Evolutionary conservation across 257 asterid genomes (phyloP).

Genomic region (Plantago ovata): DNA sequence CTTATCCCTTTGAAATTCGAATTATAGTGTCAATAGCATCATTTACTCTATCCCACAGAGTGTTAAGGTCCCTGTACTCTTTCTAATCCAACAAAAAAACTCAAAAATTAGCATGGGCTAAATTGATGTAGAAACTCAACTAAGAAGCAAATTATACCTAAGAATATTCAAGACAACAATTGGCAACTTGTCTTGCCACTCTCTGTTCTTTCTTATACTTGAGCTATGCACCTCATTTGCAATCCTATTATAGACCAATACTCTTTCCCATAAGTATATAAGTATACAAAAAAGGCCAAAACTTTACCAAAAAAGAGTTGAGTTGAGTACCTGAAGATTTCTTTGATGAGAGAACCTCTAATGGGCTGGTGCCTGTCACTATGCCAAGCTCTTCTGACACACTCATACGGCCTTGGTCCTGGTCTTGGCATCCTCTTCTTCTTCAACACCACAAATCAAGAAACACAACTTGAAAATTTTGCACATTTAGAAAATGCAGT

Average conservation of each 20-base stretch:
- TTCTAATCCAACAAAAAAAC: too few relatives aligned
- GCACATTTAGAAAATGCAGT: too few relatives aligned
- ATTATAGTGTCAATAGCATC: conserved; percentile 80
- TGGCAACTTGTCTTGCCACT: conserved; percentile 92
- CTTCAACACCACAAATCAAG: too few relatives aligned
- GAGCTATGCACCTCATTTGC: conserved; percentile 70
- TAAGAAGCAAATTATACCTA: conserved; percentile 61
- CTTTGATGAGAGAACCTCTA: conserved; percentile 90
- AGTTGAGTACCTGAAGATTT: conserved; percentile 67
- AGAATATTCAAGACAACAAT: conserved; percentile 71
- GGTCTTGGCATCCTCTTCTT: conserved; percentile 76
- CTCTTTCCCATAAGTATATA: background rate
- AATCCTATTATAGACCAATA: too few relatives aligned
- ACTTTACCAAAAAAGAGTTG: background rate
- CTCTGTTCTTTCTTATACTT: conserved; percentile 75
- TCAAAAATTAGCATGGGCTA: too few relatives aligned
- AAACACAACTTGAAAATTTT: too few relatives aligned
- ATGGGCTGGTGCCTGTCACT: conserved; percentile 85
- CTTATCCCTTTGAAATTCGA: conserved; percentile 77
- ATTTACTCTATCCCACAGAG: conserved; percentile 83
- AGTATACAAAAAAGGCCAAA: background rate
- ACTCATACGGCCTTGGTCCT: conserved; percentile 91
- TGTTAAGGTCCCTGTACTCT: conserved; percentile 61
- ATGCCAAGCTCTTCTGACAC: conserved; percentile 98
- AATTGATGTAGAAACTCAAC: too few relatives aligned